Evolutionary conservation across 2,329 filamentous ascomycete species (phyloP).

Genomic region (Verticillium nubilum): DNA sequence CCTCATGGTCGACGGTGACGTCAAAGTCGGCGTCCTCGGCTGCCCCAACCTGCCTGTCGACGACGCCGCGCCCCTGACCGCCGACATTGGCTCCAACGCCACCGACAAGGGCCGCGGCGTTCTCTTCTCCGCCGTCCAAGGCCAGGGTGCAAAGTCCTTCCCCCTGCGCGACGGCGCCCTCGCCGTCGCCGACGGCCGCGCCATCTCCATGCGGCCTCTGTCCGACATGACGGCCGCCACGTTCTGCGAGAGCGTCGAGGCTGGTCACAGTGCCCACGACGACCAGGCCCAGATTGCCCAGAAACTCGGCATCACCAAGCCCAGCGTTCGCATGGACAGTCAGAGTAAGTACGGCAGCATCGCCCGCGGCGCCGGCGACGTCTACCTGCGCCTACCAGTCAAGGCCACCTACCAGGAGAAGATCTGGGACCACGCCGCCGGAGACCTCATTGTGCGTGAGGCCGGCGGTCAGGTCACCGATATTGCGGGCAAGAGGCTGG

Average conservation of each 20-base stretch:
- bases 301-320: constrained; percentile 78
- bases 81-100: constrained; percentile 68
- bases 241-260: constrained; percentile 96
- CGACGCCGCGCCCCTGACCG: constrained; percentile 65
- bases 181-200: constrained; percentile 40
- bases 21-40: constrained; percentile 89
- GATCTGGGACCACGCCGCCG: constrained; percentile 98
- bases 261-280: constrained; percentile 82
- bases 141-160: constrained; percentile 74
- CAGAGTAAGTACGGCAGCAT: constrained; percentile 98
- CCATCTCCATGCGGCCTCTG: constrained; percentile 76
- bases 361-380: constrained; percentile 86
- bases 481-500: constrained; percentile 73
- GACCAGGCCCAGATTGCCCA: constrained; percentile 81
- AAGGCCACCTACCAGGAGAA: constrained; percentile 92
- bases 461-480: constrained; percentile 91
- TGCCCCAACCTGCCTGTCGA: constrained; percentile 93
- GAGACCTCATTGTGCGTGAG: constrained; percentile 89
- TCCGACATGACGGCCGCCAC: constrained; percentile 72
- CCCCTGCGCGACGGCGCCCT: constrained; percentile 57
- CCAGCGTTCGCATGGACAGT: constrained; percentile 94
- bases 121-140: constrained; percentile 77
- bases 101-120: constrained; percentile 76
- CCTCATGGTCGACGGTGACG: constrained; percentile 86
- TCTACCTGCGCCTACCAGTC: constrained; percentile 86